Base-by-base conservation (phyloP, 352 stramenopile species). In the Phytophthora hibernalis region DNA sequence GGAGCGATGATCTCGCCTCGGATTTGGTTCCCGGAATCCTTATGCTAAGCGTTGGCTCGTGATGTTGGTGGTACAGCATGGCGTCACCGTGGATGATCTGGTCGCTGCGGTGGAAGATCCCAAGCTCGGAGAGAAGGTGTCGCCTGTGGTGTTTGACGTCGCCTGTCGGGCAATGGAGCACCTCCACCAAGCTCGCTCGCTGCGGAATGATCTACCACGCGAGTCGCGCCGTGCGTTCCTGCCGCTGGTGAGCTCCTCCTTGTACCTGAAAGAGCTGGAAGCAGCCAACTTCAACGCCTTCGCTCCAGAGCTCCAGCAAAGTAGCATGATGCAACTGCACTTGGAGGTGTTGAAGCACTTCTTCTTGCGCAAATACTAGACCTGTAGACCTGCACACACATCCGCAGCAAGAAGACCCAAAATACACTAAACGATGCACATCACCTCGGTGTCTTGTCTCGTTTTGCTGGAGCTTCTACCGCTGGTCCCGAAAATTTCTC, bases 141-240 rank as follows among this genome's bases (percentile, higher is more conserved):
- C 88, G 5, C 90, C 92, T 0, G 90, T 91, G 16, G 80, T 97
- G 13, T 97, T 96, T 65, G 92, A 97, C 18, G 83, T 98, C 10
- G 90, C 91, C 8, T 95, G 89, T 38, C 76, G 79, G 2, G 90
- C 90, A 0, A 80, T 96, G 64, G 84, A 91, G 24, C 91, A 97
- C 55, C 72, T 97, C 0, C 80, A 89, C 16, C 68, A 86, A 53
- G 89, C 90, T 13, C 85, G 86, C 11, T 80, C 73, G 30, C 55
- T 96, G 13, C 70, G 74, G 21, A 72, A 65, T 12, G 64, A 91
- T 16, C 53, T 97, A 18, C 83, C 89, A 0, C 70, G 56, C 8
- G 31, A 53, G 16, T 84, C 87, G 2, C 72, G 87, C 10, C 73
- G 80, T 7, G 90, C 83, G 1, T 82, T 98, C 35, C 77, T 94